Evolutionary conservation across 345 rosid genomes (phyloP).

Genomic region (Geranium rotundifolium): DNA sequence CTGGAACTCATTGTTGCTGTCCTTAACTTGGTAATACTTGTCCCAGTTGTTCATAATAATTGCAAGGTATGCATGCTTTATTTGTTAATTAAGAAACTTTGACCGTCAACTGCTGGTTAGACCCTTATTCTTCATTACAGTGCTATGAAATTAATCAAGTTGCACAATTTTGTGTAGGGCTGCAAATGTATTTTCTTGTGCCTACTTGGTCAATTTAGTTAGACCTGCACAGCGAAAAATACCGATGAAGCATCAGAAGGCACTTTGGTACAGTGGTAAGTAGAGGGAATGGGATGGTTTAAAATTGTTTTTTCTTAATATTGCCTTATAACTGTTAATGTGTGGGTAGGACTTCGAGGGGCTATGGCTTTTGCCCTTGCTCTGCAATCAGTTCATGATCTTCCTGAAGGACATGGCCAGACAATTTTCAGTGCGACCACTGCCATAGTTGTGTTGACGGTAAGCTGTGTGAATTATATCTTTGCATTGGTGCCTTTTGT

Average conservation of each 20-base stretch:
- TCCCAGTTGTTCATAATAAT: constrained; percentile 70
- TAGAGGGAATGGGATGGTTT: constrained; percentile 3
- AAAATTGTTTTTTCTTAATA: background rate
- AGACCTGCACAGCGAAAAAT: constrained; percentile 72
- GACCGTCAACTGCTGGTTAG: background rate
- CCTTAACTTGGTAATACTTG: constrained; percentile 33
- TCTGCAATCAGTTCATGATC: constrained; percentile 92
- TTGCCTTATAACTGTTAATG: constrained; percentile 9
- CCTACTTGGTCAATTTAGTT: constrained; percentile 74
- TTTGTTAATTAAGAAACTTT: constrained; percentile 1
- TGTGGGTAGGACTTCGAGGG: constrained; percentile 73
- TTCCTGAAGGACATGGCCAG: constrained; percentile 98
- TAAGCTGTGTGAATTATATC: constrained; percentile 18
- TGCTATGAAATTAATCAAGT: constrained; percentile 14
- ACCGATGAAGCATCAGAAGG: constrained; percentile 87
- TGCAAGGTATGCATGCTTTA: constrained; percentile 52
- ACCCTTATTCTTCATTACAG: background rate
- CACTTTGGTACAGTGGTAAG: constrained; percentile 99
- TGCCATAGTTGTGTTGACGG: constrained; percentile 92
- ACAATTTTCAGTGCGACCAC: constrained; percentile 97
- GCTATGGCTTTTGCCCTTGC: constrained; percentile 99
- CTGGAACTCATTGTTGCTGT: background rate
- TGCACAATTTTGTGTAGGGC: constrained; percentile 47
- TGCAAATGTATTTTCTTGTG: constrained; percentile 86
- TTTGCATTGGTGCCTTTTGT: background rate